Base-by-base conservation (phyloP, 2,329 filamentous ascomycete species). In the Magnaporthiopsis rhizophila region DNA sequence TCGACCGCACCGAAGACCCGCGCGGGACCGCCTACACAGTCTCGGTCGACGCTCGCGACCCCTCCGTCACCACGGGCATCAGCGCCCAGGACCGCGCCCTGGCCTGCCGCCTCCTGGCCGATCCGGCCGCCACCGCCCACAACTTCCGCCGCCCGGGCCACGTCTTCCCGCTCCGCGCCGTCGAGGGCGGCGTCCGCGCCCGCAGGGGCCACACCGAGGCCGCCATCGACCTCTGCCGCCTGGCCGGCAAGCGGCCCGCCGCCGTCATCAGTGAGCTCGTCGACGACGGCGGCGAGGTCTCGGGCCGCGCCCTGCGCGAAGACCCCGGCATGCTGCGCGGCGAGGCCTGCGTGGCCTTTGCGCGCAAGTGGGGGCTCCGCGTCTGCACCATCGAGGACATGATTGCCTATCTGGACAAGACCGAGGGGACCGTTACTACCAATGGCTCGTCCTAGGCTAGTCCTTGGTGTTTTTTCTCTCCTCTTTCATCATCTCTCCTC, bases 331-430 rank as follows among this genome's bases (percentile, higher is more conserved):
- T 99, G 95, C 88, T 98, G 87, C 81, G 92, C 69, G 86, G 92
- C 68, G 92, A 97, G 79, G 90, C 86, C 53, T 97, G 93, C 78
- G 80, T 99, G 72, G 84, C 82, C 62, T 99, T 99, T 82, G 95
- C 92, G 34, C 86, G 87, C 76, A 87, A 83, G 77, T 98, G 90
- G 87, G 92, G 92, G 5, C 80, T 99, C 70, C 95, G 90, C 80
- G 92, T 96, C 65, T 96, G 93, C 78, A 98, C 95, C 36, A 98
- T 99, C 78, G 92, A 94, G 74, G 92, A 94, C 77, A 77, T 99
- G 77, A 89, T 94, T 34, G 81, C 80, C 65, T 90, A 96, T 74
- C 79, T 97, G 65, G 89, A 95, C 76, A 88, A 86, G 80, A 87
- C 82, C 56, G 88, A 93, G 78, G 88, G 87, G 53, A 85, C 84